phyloP scores from a whole-genome alignment of 306 rosid genomes.

The Alnus glutinosa region DNA sequence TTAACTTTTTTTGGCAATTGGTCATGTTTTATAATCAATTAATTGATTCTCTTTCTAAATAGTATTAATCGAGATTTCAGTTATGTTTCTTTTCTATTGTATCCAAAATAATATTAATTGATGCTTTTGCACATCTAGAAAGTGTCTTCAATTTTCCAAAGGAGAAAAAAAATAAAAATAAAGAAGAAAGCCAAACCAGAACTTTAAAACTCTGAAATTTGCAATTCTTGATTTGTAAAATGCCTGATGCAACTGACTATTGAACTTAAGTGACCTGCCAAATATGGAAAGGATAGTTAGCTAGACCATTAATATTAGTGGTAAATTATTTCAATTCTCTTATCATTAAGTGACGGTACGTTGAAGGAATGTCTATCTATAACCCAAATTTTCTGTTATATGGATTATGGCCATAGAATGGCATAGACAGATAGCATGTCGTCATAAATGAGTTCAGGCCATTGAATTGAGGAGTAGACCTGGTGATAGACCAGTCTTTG shows the following conservation, averaged over 20 bases:
- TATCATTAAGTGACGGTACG: neutral
- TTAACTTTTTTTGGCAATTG: neutral
- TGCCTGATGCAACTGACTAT: conserved; percentile 12
- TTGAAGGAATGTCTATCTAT: conserved; percentile 7
- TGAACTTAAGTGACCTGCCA: conserved; percentile 16
- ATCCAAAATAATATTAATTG: conserved; percentile 16
- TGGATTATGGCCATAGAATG: neutral
- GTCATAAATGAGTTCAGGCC: conserved; percentile 7
- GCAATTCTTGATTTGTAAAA: neutral
- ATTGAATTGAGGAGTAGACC: conserved; percentile 1
- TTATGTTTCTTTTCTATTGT: conserved; percentile 25
- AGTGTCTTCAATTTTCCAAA: neutral
- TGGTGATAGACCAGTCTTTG: neutral
- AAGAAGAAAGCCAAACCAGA: neutral
- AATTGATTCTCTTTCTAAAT: neutral
- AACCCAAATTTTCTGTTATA: neutral
- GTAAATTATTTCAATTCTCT: neutral
- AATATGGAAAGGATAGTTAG: neutral
- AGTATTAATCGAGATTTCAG: neutral
- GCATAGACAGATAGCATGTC: neutral
- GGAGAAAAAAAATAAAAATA: neutral
- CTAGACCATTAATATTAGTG: neutral
- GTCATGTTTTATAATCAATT: neutral
- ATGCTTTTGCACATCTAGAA: conserved; percentile 5
- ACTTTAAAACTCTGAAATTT: neutral